These are phyloP conservation scores for Nyssa sinensis DNA, from an alignment of 148 eudicot species.

Conservation along the genomic window DNA sequence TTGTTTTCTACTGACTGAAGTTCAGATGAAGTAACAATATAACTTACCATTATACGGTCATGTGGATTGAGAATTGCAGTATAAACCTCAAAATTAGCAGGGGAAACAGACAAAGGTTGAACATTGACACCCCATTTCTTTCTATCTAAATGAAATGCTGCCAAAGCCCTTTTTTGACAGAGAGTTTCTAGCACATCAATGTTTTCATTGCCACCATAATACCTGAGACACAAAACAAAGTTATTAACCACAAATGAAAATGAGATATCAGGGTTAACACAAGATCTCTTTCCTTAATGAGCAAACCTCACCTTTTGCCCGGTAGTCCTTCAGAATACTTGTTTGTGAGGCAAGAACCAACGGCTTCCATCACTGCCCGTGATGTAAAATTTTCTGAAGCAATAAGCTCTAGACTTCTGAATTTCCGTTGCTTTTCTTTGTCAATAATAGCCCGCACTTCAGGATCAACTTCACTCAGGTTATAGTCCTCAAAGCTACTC, in stretches of 20 bases:
- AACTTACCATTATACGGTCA: constrained; percentile 85
- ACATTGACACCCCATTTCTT: constrained; percentile 95
- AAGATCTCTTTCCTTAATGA: not conserved
- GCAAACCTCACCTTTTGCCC: constrained; percentile 65
- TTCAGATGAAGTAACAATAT: not conserved
- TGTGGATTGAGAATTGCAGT: constrained; percentile 88
- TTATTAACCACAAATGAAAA: not conserved
- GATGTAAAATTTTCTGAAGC: constrained; percentile 96
- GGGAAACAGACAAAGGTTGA: constrained; percentile 90
- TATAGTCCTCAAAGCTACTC: constrained; percentile 64
- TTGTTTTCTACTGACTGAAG: too few relatives aligned
- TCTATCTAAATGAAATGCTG: constrained; percentile 71
- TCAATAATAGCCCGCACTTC: constrained; percentile 62
- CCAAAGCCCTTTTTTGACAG: constrained; percentile 83
- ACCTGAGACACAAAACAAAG: constrained; percentile 34
- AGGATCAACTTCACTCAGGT: constrained; percentile 68
- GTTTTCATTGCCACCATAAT: constrained; percentile 88
- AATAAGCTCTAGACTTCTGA: constrained; percentile 72
- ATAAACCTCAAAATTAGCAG: constrained; percentile 93
- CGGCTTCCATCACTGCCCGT: constrained; percentile 93
- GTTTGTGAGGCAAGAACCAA: constrained; percentile 89
- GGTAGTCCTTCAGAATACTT: constrained; percentile 95
- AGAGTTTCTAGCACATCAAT: constrained; percentile 82
- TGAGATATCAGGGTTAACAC: not conserved
- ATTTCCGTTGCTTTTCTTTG: constrained; percentile 79